Conservation (phyloP, 2,329 filamentous ascomycete genomes). For the Didymella sp. region DNA sequence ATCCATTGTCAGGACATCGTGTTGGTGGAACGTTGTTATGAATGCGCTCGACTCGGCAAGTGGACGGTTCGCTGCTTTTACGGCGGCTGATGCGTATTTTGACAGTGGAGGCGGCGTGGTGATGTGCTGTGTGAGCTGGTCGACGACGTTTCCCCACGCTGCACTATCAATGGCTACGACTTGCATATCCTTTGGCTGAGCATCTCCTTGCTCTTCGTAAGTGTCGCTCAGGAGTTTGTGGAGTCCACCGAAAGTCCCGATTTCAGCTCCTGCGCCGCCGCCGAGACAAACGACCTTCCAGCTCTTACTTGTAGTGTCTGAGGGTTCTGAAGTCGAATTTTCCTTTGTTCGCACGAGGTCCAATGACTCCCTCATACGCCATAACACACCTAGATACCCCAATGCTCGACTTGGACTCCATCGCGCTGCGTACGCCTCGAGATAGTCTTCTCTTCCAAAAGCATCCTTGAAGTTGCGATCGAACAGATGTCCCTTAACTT, state of each 20-base stretch:
- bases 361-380: conserved; percentile 41
- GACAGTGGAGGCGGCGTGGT: conserved; percentile 58
- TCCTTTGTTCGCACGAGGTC: not conserved
- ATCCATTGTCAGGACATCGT: conserved; percentile 58
- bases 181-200: conserved; percentile 25
- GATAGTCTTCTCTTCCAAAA: conserved; percentile 73
- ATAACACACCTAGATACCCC: conserved; percentile 74
- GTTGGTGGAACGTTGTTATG: conserved; percentile 55
- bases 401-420: conserved; percentile 90
- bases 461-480: conserved; percentile 82
- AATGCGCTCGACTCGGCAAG: conserved; percentile 44
- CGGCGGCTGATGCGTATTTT: conserved; percentile 57
- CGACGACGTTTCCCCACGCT: conserved; percentile 72
- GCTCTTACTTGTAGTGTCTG: conserved; percentile 8
- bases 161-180: conserved; percentile 81
- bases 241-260: conserved; percentile 67
- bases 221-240: conserved; percentile 48
- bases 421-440: conserved; percentile 83
- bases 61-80: conserved; percentile 51
- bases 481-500: conserved; percentile 85
- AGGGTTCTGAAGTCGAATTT: not conserved
- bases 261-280: conserved; percentile 70
- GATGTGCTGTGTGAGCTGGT: conserved; percentile 64
- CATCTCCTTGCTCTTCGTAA: conserved; percentile 6
- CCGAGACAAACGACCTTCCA: conserved; percentile 64